Conservation (phyloP, 306 rosid genomes). For the Hylodesmum podocarpum region DNA sequence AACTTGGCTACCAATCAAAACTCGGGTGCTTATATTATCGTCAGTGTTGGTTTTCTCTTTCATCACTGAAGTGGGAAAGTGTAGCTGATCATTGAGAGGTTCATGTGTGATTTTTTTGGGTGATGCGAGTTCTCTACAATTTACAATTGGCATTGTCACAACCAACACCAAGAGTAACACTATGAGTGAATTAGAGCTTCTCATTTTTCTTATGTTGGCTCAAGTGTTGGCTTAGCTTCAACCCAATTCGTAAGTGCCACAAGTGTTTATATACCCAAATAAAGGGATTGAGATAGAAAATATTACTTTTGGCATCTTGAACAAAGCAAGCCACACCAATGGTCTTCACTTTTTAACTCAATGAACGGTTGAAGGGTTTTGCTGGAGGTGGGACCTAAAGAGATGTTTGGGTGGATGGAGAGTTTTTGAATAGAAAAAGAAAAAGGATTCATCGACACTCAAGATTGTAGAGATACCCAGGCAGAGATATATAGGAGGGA, state of each 20-base stretch:
- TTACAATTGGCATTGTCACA: constrained; percentile 30
- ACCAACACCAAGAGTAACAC: constrained; percentile 31
- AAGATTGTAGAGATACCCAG: no score
- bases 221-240: constrained; percentile 5
- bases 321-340: constrained; percentile 25
- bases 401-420: constrained; percentile 28
- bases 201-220: constrained; percentile 40
- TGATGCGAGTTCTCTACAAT: constrained; percentile 44
- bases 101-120: constrained; percentile 10
- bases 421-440: constrained; percentile 2
- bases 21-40: constrained; percentile 14
- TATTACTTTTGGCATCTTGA: constrained; percentile 63
- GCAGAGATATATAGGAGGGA: background rate
- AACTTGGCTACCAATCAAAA: constrained; percentile 31
- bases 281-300: constrained; percentile 42
- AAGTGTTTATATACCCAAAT: constrained; percentile 36
- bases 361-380: constrained; percentile 63
- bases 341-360: constrained; percentile 26
- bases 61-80: background rate
- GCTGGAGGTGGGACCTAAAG: constrained; percentile 50
- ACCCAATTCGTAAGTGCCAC: constrained; percentile 24
- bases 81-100: constrained; percentile 7
- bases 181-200: constrained; percentile 28
- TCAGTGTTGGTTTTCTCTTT: background rate
- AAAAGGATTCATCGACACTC: background rate